phyloP scores from a whole-genome alignment of 2,329 filamentous ascomycete genomes.

The Ceratocystis smalleyi region DNA sequence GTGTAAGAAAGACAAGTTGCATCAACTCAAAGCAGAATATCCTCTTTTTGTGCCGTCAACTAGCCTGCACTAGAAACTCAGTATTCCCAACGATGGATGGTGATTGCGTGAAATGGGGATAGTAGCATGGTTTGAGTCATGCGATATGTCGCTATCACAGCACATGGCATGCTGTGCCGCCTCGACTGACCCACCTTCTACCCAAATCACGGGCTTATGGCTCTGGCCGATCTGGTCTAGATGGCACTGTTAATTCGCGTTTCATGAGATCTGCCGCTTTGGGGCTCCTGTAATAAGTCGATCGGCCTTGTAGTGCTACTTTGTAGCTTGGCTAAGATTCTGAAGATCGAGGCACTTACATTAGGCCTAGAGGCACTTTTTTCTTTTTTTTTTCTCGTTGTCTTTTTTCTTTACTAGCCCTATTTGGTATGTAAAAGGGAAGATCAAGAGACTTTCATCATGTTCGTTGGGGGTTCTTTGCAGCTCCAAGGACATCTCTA shows the following conservation, averaged over 20 bases:
- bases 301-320: not conserved
- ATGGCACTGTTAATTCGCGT: not conserved
- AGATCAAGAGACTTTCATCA: not conserved
- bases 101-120: not conserved
- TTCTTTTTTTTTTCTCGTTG: not conserved
- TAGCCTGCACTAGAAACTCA: not conserved
- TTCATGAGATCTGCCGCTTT: constrained; percentile 2
- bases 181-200: not conserved
- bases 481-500: not conserved
- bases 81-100: not conserved
- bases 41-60: too few relatives aligned
- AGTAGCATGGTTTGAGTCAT: not conserved
- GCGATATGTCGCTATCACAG: not conserved
- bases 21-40: too few relatives aligned
- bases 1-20: not conserved
- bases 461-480: not conserved
- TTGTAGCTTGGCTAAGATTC: not conserved
- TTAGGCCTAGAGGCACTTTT: not conserved
- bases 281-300: not conserved
- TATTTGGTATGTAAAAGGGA: not conserved
- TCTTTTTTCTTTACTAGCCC: not conserved
- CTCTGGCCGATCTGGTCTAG: not conserved
- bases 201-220: not conserved
- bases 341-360: not conserved
- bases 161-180: not conserved